Evolutionary conservation across 1,139 yeast genomes (phyloP).

Genomic region (Yamadazyma diospyri): DNA sequence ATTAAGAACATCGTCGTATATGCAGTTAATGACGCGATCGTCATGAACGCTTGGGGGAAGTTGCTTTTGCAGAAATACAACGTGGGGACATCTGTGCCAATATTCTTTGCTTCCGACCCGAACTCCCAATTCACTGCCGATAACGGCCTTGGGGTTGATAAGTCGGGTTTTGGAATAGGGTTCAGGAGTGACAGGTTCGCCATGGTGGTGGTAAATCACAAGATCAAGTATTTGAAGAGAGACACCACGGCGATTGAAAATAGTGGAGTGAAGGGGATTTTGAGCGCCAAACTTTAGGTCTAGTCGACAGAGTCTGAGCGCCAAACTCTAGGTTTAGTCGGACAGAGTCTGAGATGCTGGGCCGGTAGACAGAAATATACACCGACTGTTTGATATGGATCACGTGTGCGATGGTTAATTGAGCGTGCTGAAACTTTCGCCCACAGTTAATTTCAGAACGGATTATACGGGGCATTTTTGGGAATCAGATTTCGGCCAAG

Average conservation of each 20-base stretch:
- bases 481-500: too few relatives aligned
- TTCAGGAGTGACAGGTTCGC: conserved; percentile 76
- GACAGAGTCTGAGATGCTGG: too few relatives aligned
- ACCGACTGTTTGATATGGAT: too few relatives aligned
- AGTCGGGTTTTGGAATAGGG: conserved; percentile 47
- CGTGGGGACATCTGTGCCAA: conserved; percentile 12
- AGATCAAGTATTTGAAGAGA: conserved; percentile 13
- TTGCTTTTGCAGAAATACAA: conserved; percentile 13
- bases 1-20: conserved; percentile 16
- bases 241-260: conserved; percentile 25
- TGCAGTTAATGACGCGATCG: conserved; percentile 17
- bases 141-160: conserved; percentile 38
- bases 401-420: too few relatives aligned
- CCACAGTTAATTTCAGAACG: too few relatives aligned
- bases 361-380: too few relatives aligned
- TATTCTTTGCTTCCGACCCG: conserved; percentile 75
- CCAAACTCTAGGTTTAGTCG: too few relatives aligned
- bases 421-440: too few relatives aligned
- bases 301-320: background rate
- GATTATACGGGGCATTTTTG: too few relatives aligned
- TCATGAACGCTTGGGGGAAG: conserved; percentile 34
- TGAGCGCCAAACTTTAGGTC: conserved; percentile 57
- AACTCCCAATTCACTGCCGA: conserved; percentile 57
- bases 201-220: conserved; percentile 39
- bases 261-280: conserved; percentile 60